Base-by-base conservation (phyloP, 2,329 filamentous ascomycete species). In the Exserohilum turcica region DNA sequence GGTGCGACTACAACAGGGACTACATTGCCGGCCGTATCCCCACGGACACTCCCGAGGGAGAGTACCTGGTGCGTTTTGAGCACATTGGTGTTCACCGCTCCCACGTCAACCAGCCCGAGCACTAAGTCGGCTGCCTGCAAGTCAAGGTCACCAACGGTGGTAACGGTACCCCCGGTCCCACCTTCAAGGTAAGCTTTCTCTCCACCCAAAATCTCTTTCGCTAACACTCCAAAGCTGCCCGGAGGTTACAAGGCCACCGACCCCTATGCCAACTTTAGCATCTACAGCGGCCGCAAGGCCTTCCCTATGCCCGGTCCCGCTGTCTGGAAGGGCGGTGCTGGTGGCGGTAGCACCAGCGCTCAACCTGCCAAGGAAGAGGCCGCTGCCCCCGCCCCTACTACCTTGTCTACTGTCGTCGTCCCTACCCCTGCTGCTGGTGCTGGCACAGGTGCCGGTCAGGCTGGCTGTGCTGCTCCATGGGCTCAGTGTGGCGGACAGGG, bases 31-130 rank as follows among this genome's bases (percentile, higher is more conserved):
- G 70, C 52, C 72, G 64, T 19, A 70, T 79, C 31, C 77, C 77
- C 18, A 63, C 61, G 15, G 66, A 68, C 21, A 72, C 70, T 8
- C 76, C 77, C 12, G 59, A 66, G 21, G 77, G 77, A n/a, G 65
- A 79, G 60, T 79, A 79, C 62, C 67, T 79, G 16, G 59, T 78
- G 18, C 71, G 77, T 12, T 64, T 74, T 35, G 77, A 80, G 67
- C 77, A 79, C 52, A 77, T 80, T 35, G 77, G 67, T 35, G 65
- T 63, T 21, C 60, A 63, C 45, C 56, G 56, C 35, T 59, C 76
- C 46, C 61, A 54, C 38, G 58, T 58, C 36, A 63, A 63, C 32
- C 67, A 72, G 48, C 68, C 72, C n/a, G 71, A 79, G 67, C 78
- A 78, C 63, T 79, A 79, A 43, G 61, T 62, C 42, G 66, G 68